Percentiles rank a stretch among this genome's conserved stretches.
These are phyloP conservation scores for Penicillium fuscoglaucum DNA, from an alignment of 2,329 filamentous ascomycete genomes.

Conservation along the genomic window DNA sequence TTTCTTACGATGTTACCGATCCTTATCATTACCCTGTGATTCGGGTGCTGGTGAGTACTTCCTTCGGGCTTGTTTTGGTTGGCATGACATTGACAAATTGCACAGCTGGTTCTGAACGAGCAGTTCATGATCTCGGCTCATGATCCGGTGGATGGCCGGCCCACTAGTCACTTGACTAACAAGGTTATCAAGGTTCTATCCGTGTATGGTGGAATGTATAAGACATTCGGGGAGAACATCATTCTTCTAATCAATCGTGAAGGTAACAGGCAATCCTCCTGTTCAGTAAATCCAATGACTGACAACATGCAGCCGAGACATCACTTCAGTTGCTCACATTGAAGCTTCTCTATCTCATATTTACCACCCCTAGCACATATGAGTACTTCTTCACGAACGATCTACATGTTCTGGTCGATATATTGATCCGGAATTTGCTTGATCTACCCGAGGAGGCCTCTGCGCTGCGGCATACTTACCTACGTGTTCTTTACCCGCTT, in stretches of 20 bases:
- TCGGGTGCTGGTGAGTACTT: slow-evolving; percentile 71
- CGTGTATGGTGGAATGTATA: slow-evolving; percentile 74
- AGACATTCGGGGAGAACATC: slow-evolving; percentile 96
- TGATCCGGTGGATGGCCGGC: slow-evolving; percentile 47
- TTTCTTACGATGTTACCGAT: slow-evolving; percentile 83
- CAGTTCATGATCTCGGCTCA: slow-evolving; percentile 87
- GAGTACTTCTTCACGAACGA: slow-evolving; percentile 99
- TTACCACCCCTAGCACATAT: slow-evolving; percentile 86
- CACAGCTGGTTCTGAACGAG: slow-evolving; percentile 88
- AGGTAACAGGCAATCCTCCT: slow-evolving; percentile 45
- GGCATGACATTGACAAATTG: neutral
- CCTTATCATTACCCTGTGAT: slow-evolving; percentile 97
- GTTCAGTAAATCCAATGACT: slow-evolving; percentile 7
- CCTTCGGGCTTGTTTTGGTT: neutral
- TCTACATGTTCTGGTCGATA: slow-evolving; percentile 87
- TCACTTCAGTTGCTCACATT: slow-evolving; percentile 93
- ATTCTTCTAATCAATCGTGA: slow-evolving; percentile 94
- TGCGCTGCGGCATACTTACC: slow-evolving; percentile 83
- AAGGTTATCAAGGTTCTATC: slow-evolving; percentile 90
- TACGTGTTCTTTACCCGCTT: slow-evolving; percentile 87
- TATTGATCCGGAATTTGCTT: slow-evolving; percentile 94
- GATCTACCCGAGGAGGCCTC: slow-evolving; percentile 81
- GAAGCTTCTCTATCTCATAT: slow-evolving; percentile 91
- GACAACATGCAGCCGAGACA: slow-evolving; percentile 64
- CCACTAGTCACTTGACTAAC: slow-evolving; percentile 70